Conservation (phyloP, 139 green algal genomes). For the Parachlorella kessleri region DNA sequence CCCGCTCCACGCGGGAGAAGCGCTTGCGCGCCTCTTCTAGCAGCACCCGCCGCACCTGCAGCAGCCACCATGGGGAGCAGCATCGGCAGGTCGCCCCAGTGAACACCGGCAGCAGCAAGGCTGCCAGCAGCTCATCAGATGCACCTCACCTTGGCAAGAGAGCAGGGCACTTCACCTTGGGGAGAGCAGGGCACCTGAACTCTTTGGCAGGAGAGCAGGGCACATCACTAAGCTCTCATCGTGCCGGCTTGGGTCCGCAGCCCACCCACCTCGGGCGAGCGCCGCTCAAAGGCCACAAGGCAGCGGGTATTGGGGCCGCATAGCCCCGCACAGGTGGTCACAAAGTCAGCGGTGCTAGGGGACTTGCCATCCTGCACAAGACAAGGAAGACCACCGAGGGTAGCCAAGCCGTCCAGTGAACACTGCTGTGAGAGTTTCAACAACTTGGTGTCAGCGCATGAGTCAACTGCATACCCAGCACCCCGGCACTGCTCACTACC, state of each 20-base stretch:
- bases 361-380: conserved; percentile 22
- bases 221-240: neutral
- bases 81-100: too few relatives aligned
- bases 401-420: too few relatives aligned
- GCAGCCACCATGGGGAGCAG: neutral
- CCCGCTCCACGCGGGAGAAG: conserved; percentile 26
- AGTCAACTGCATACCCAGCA: too few relatives aligned
- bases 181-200: neutral
- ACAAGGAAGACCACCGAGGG: too few relatives aligned
- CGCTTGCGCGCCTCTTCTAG: conserved; percentile 15
- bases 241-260: neutral
- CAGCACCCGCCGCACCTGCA: conserved; percentile 18
- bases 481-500: too few relatives aligned
- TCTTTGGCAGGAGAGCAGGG: neutral
- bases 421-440: too few relatives aligned
- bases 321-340: conserved; percentile 41
- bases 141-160: neutral
- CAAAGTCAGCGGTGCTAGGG: conserved; percentile 39
- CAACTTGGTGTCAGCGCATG: too few relatives aligned
- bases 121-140: neutral
- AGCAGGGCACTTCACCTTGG: neutral
- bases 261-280: conserved; percentile 20
- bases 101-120: neutral
- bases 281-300: conserved; percentile 46
- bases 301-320: conserved; percentile 28